These are phyloP conservation scores for Phellopilus nigrolimitatus DNA, from an alignment of 1,284 basidiomycete species.

Conservation along the genomic window DNA sequence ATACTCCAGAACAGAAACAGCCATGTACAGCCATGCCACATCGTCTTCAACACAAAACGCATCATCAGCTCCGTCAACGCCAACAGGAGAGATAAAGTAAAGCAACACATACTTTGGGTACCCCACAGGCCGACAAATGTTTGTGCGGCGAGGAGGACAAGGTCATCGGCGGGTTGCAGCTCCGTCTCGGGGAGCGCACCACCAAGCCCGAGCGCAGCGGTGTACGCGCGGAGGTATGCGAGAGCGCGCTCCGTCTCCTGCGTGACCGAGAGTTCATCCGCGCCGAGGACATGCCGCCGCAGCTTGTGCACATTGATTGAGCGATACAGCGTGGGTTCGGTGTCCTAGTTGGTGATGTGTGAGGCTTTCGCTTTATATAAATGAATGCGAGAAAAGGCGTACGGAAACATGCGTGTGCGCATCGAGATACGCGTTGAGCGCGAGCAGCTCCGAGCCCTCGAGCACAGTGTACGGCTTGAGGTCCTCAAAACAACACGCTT, in stretches of 20 bases:
- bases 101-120: constrained; percentile 25
- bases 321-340: constrained; percentile 45
- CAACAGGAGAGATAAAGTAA: constrained; percentile 4
- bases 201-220: constrained; percentile 62
- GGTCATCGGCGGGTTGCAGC: constrained; percentile 83
- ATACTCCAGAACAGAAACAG: constrained; percentile 64
- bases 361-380: neutral
- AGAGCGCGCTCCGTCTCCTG: constrained; percentile 48
- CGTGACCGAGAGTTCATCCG: constrained; percentile 46
- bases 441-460: constrained; percentile 39
- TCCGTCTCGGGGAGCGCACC: constrained; percentile 66
- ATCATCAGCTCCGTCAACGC: too few species aligned
- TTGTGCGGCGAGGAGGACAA: constrained; percentile 71
- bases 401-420: constrained; percentile 45
- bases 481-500: constrained; percentile 84
- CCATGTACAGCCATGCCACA: constrained; percentile 56
- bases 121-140: constrained; percentile 63
- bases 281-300: constrained; percentile 51
- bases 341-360: constrained; percentile 34
- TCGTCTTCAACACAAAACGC: constrained; percentile 34
- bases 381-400: constrained; percentile 26
- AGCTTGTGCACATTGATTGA: constrained; percentile 72
- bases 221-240: constrained; percentile 56
- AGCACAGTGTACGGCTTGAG: constrained; percentile 60
- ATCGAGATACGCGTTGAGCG: constrained; percentile 56